Conservation (phyloP, 257 asterid species). For the Solanum megistacrolobum region DNA sequence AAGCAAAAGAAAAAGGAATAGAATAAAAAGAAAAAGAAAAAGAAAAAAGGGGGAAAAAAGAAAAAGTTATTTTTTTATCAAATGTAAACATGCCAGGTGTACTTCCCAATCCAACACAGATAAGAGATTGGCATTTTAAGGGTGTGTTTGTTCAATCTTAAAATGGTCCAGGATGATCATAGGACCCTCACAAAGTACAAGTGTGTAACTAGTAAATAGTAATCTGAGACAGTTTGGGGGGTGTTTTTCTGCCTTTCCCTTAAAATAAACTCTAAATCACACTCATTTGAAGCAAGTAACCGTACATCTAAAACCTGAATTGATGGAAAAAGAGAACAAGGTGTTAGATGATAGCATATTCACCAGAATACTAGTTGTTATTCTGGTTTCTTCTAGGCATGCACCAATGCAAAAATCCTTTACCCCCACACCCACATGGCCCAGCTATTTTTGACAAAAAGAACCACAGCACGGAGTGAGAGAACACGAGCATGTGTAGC, state of each 20-base stretch:
- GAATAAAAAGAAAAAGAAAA: neutral
- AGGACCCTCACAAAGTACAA: neutral
- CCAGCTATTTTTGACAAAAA: neutral
- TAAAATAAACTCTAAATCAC: neutral
- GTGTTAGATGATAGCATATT: neutral
- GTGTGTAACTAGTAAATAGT: neutral
- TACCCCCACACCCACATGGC: neutral
- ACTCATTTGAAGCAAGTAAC: neutral
- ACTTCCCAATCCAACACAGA: neutral
- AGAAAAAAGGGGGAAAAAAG: neutral
- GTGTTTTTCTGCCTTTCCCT: neutral
- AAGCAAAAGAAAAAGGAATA: neutral
- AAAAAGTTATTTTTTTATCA: neutral
- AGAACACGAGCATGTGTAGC: neutral
- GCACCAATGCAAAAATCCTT: neutral
- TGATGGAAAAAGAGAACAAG: neutral
- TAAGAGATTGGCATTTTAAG: neutral
- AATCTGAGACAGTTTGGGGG: neutral
- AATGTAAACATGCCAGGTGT: neutral
- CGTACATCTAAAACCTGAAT: neutral
- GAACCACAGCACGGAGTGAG: neutral
- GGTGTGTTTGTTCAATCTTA: neutral
- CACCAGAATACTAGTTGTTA: neutral
- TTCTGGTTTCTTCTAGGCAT: neutral
- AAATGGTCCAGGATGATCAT: neutral